Percentiles rank a stretch among this genome's conserved stretches.
Evolutionary conservation across 2,329 filamentous ascomycete genomes (phyloP).

Genomic region (Parafenestella ontariensis): DNA sequence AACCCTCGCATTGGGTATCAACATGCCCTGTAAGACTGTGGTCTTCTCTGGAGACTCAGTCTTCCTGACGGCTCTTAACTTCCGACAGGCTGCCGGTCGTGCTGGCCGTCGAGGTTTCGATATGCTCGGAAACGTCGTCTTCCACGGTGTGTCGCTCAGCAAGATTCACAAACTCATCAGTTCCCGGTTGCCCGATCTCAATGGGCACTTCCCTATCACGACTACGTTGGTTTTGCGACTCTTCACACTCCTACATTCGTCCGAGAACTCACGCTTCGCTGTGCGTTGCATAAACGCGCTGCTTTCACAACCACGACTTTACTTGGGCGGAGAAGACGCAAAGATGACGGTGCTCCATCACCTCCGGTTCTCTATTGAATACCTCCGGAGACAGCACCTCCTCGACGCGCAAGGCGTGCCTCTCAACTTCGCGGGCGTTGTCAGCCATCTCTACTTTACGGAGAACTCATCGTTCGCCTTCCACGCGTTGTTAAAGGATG

Average conservation of each 20-base stretch:
- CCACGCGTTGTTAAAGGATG: constrained; percentile 73
- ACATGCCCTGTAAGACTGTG: constrained; percentile 76
- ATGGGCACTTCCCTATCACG: constrained; percentile 79
- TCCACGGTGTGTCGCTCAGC: constrained; percentile 67
- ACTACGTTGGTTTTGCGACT: constrained; percentile 74
- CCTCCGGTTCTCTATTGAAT: constrained; percentile 81
- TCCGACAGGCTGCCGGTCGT: constrained; percentile 77
- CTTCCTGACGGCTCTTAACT: constrained; percentile 77
- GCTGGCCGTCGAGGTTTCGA: constrained; percentile 83
- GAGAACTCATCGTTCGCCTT: constrained; percentile 80
- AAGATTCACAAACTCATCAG: constrained; percentile 75
- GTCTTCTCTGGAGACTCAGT: constrained; percentile 77
- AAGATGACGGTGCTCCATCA: constrained; percentile 77
- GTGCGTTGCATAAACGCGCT: constrained; percentile 69
- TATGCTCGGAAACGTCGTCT: constrained; percentile 80
- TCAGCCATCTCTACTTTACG: constrained; percentile 77
- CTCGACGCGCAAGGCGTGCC: constrained; percentile 67
- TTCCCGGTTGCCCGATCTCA: constrained; percentile 74
- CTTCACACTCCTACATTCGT: constrained; percentile 71
- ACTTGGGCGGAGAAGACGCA: constrained; percentile 71
- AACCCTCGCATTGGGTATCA: constrained; percentile 78
- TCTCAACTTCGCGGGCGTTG: constrained; percentile 73
- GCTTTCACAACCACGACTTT: constrained; percentile 72
- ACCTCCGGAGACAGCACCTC: constrained; percentile 72
- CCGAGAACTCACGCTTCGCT: constrained; percentile 68